These are phyloP conservation scores for Pichia sp. DNA, from an alignment of 1,139 yeast species.

Conservation along the genomic window DNA sequence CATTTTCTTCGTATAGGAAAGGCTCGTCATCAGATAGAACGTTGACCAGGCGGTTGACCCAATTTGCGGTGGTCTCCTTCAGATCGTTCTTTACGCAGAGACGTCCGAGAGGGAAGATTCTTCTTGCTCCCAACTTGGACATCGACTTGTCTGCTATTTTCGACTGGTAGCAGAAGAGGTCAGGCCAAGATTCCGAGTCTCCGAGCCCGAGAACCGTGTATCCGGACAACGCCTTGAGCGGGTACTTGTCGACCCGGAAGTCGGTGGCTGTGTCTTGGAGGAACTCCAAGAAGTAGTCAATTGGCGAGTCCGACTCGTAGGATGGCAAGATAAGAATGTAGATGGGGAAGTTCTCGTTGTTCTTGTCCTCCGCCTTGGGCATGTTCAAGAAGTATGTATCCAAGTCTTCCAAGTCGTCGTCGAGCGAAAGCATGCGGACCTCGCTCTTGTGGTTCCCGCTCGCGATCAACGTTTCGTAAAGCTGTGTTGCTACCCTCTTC, in stretches of 20 bases:
- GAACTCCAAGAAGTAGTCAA: conserved; percentile 81
- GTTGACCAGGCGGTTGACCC: conserved; percentile 59
- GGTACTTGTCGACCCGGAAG: conserved; percentile 79
- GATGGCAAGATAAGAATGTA: conserved; percentile 81
- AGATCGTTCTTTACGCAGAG: conserved; percentile 76
- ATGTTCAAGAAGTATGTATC: conserved; percentile 76
- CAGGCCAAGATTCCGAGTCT: conserved; percentile 83
- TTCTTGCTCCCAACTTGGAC: conserved; percentile 78
- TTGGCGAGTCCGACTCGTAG: conserved; percentile 87
- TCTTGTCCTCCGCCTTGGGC: conserved; percentile 39
- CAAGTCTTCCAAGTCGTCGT: conserved; percentile 78
- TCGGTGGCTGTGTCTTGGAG: conserved; percentile 78
- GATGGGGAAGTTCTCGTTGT: conserved; percentile 34
- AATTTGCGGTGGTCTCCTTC: conserved; percentile 56
- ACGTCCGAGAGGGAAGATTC: conserved; percentile 81
- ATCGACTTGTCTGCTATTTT: conserved; percentile 67
- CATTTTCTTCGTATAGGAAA: conserved; percentile 48
- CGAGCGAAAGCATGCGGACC: conserved; percentile 60
- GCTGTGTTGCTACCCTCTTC: conserved; percentile 57
- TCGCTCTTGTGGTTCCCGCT: conserved; percentile 35
- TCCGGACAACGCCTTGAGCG: conserved; percentile 63
- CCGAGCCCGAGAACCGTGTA: conserved; percentile 86
- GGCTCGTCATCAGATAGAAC: conserved; percentile 67
- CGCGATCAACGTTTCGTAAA: conserved; percentile 36
- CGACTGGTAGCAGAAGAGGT: conserved; percentile 85